Conservation (phyloP, 495 filamentous ascomycete genomes). For the Achaetomiella virescens region DNA sequence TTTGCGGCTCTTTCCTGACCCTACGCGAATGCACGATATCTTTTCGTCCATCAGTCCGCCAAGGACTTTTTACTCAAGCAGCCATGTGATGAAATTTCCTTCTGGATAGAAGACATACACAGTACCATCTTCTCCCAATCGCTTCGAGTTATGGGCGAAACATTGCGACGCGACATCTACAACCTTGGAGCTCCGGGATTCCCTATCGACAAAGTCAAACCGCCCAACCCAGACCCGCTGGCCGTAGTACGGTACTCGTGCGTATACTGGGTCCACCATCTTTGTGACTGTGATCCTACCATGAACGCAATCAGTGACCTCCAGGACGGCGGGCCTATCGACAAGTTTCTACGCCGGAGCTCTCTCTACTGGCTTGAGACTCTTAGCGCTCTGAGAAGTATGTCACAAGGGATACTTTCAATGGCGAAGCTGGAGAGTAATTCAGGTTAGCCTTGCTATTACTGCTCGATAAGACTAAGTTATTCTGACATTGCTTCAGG, state of each 20-base stretch:
- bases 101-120: too few relatives aligned
- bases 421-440: constrained; percentile 12
- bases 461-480: background rate
- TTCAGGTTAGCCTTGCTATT: constrained; percentile 12
- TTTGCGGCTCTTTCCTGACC: constrained; percentile 29
- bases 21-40: background rate
- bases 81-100: too few relatives aligned
- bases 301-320: background rate
- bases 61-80: constrained; percentile 36
- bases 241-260: constrained; percentile 5
- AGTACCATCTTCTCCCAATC: background rate
- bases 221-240: constrained; percentile 3
- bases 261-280: background rate
- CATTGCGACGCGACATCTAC: constrained; percentile 4
- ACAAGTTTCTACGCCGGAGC: background rate
- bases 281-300: background rate
- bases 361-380: constrained; percentile 24
- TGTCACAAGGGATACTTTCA: constrained; percentile 18
- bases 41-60: constrained; percentile 9
- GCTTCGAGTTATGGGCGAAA: background rate
- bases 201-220: background rate
- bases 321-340: constrained; percentile 8
- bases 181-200: background rate
- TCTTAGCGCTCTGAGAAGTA: constrained; percentile 28
- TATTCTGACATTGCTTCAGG: too few relatives aligned